These are phyloP conservation scores for Mollisiaceae sp. DNA, from an alignment of 2,329 filamentous ascomycete genomes.

Conservation along the genomic window DNA sequence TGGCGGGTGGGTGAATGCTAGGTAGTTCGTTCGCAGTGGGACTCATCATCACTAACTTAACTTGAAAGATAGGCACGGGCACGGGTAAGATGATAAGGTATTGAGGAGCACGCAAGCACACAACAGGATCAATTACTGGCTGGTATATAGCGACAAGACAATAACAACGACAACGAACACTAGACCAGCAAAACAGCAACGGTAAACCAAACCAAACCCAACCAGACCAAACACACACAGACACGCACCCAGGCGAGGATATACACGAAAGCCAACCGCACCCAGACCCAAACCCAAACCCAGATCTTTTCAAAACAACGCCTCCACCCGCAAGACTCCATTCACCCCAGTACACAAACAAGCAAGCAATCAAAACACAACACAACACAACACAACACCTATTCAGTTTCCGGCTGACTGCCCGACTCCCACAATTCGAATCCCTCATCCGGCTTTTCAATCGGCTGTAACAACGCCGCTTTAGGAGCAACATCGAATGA, in stretches of 20 bases:
- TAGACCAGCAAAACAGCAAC: too few relatives aligned
- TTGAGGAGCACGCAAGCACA: too few relatives aligned
- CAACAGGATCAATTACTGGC: too few relatives aligned
- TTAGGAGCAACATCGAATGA: constrained; percentile 45
- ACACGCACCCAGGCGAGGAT: not conserved
- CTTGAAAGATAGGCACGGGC: too few relatives aligned
- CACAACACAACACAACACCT: constrained; percentile 4
- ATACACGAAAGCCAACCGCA: not conserved
- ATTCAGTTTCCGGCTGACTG: constrained; percentile 61
- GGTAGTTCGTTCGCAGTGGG: too few relatives aligned
- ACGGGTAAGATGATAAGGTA: too few relatives aligned
- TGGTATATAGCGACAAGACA: too few relatives aligned
- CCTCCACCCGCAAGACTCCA: not conserved
- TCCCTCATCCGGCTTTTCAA: constrained; percentile 63
- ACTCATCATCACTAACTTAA: too few relatives aligned
- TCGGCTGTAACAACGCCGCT: constrained; percentile 56
- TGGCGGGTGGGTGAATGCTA: too few relatives aligned
- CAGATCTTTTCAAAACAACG: not conserved
- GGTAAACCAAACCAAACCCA: not conserved
- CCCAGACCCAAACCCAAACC: not conserved
- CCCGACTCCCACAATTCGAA: constrained; percentile 76
- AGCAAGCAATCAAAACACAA: not conserved
- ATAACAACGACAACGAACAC: too few relatives aligned
- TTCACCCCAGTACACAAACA: too few relatives aligned
- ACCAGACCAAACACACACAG: too few relatives aligned